These are phyloP conservation scores for Periglandula ipomoeae DNA, from an alignment of 2,329 filamentous ascomycete species.

Conservation along the genomic window DNA sequence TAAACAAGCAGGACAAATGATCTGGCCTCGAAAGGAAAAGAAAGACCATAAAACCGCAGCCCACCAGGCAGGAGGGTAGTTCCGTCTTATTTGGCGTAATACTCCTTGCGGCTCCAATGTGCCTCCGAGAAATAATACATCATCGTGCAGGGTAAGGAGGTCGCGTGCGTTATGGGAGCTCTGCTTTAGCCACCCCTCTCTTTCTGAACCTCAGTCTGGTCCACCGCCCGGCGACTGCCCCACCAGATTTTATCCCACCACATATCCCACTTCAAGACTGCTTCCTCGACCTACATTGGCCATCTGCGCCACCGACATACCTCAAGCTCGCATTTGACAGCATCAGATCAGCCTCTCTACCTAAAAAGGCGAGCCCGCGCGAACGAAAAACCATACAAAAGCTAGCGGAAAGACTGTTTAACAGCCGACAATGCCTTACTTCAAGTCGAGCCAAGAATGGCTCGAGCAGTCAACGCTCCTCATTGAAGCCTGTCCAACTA, in stretches of 20 bases:
- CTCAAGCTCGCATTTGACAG: not conserved
- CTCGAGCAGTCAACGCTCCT: constrained; percentile 80
- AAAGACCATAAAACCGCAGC: too few relatives aligned
- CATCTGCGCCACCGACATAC: not conserved
- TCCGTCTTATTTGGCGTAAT: too few relatives aligned
- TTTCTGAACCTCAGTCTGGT: not conserved
- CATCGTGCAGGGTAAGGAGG: not conserved
- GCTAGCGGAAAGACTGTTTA: not conserved
- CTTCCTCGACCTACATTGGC: too few relatives aligned
- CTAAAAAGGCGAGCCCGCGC: too few relatives aligned
- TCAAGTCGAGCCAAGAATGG: constrained; percentile 81
- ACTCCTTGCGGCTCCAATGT: too few relatives aligned
- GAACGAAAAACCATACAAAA: not conserved
- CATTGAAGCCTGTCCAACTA: constrained; percentile 74
- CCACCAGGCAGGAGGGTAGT: too few relatives aligned
- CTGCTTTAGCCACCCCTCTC: not conserved
- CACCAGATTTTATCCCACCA: constrained; percentile 1
- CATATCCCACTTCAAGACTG: not conserved
- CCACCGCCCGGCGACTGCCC: not conserved
- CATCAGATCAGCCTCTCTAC: not conserved
- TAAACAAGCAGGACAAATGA: too few relatives aligned
- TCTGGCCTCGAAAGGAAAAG: too few relatives aligned
- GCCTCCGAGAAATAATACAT: not conserved
- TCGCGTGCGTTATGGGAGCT: not conserved
- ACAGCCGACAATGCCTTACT: constrained; percentile 60